phyloP scores from a whole-genome alignment of 768 basidiomycete species.

The Rickenella mellea region DNA sequence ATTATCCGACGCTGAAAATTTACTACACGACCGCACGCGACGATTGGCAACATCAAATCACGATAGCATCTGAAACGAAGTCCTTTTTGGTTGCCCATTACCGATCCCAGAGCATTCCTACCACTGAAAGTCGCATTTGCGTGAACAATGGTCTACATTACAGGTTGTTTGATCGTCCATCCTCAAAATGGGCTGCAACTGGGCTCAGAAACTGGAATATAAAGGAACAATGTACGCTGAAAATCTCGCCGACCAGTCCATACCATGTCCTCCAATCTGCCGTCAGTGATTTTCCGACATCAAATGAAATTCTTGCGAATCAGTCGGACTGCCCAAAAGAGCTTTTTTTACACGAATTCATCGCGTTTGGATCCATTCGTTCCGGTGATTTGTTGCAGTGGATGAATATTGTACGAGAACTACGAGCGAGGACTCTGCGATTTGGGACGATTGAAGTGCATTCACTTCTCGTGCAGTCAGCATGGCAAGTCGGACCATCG shows the following conservation, averaged over 20 bases:
- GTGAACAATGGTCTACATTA: slow-evolving; percentile 22
- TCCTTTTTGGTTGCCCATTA: slow-evolving; percentile 26
- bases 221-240: slow-evolving; percentile 17
- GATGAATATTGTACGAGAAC: slow-evolving; percentile 39
- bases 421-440: slow-evolving; percentile 28
- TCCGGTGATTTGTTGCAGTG: slow-evolving; percentile 37
- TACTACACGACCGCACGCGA: not conserved
- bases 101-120: slow-evolving; percentile 8
- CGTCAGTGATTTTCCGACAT: slow-evolving; percentile 23
- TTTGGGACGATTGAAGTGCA: slow-evolving; percentile 32
- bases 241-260: slow-evolving; percentile 17
- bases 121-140: slow-evolving; percentile 10
- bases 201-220: slow-evolving; percentile 12
- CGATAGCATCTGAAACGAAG: slow-evolving; percentile 26
- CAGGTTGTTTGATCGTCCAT: slow-evolving; percentile 19
- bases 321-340: slow-evolving; percentile 30
- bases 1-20: slow-evolving; percentile 8
- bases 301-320: slow-evolving; percentile 34
- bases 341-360: slow-evolving; percentile 35
- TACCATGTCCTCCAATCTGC: slow-evolving; percentile 29
- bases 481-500: slow-evolving; percentile 31
- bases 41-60: slow-evolving; percentile 17
- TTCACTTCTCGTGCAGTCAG: slow-evolving; percentile 32
- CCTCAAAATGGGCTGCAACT: slow-evolving; percentile 5
- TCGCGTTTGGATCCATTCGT: slow-evolving; percentile 35